phyloP scores from a whole-genome alignment of 768 basidiomycete genomes.

The Cystofilobasidium macerans region DNA sequence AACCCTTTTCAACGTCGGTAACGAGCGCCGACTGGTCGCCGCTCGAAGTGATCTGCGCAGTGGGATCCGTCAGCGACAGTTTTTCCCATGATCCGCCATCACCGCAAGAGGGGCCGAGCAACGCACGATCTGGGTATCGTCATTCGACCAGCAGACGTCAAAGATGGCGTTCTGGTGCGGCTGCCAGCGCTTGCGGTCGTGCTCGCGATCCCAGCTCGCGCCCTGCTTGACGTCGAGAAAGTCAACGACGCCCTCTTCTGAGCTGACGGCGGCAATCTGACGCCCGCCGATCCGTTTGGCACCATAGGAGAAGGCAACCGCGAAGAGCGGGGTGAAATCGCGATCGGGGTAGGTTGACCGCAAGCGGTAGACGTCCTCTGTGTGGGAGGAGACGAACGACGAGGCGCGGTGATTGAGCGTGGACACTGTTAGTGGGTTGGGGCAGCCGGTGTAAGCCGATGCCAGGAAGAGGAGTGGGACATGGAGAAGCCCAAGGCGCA shows the following conservation, averaged over 20 bases:
- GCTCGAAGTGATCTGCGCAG: slow-evolving; percentile 31
- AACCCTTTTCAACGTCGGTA: slow-evolving; percentile 29
- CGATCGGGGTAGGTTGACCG: not conserved
- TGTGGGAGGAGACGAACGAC: slow-evolving; percentile 17
- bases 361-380: slow-evolving; percentile 21
- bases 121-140: slow-evolving; percentile 31
- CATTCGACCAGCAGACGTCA: slow-evolving; percentile 33
- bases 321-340: slow-evolving; percentile 32
- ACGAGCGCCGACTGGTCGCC: slow-evolving; percentile 32
- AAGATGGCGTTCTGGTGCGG: slow-evolving; percentile 36
- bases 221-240: slow-evolving; percentile 28
- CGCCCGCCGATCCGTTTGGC: slow-evolving; percentile 28
- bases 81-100: not conserved
- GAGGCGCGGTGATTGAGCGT: slow-evolving; percentile 17
- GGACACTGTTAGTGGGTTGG: too few relatives aligned
- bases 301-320: not conserved
- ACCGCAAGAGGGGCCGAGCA: too few relatives aligned
- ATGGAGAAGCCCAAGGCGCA: not conserved
- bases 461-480: not conserved
- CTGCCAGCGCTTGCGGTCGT: slow-evolving; percentile 21
- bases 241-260: slow-evolving; percentile 33
- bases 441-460: too few relatives aligned
- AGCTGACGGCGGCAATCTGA: slow-evolving; percentile 28
- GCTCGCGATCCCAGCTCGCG: slow-evolving; percentile 24
- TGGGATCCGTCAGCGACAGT: not conserved